Conservation (phyloP, 73 alveolate genomes). For the Uronychia setigera region DNA sequence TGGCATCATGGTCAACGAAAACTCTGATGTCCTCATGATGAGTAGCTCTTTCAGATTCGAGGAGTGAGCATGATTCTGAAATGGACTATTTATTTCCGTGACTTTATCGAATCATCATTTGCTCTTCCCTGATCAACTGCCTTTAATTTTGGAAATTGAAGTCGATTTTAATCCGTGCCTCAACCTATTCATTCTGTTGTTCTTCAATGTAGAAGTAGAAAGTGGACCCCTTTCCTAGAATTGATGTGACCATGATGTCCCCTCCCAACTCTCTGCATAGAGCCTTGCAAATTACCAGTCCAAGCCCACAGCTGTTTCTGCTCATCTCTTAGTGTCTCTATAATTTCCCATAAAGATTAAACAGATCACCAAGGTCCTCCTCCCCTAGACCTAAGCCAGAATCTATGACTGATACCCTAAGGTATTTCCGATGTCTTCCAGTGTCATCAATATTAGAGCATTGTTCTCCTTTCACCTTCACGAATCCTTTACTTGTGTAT, state of each 20-base stretch:
- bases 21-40: too few species aligned
- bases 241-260: conserved; percentile 1
- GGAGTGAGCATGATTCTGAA: too few species aligned
- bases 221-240: conserved; percentile 15
- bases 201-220: too few species aligned
- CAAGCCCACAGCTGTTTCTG: conserved; percentile 16
- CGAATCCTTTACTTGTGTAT: conserved; percentile 18
- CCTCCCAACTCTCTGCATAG: conserved; percentile 25
- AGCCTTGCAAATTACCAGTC: conserved; percentile 5
- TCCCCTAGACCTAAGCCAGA: conserved; percentile 3
- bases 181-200: too few species aligned
- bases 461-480: conserved; percentile 8
- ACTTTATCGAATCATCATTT: too few species aligned
- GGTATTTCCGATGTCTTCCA: too few species aligned
- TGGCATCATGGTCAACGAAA: too few species aligned
- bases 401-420: not conserved
- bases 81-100: too few species aligned
- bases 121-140: too few species aligned
- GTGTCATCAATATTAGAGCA: not conserved
- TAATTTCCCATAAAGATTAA: conserved; percentile 1
- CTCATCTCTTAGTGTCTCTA: conserved; percentile 1
- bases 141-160: too few species aligned
- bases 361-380: not conserved
- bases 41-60: too few species aligned
- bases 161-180: too few species aligned